Evolutionary conservation across 257 asterid genomes (phyloP).

Genomic region (Eustoma russellianum): DNA sequence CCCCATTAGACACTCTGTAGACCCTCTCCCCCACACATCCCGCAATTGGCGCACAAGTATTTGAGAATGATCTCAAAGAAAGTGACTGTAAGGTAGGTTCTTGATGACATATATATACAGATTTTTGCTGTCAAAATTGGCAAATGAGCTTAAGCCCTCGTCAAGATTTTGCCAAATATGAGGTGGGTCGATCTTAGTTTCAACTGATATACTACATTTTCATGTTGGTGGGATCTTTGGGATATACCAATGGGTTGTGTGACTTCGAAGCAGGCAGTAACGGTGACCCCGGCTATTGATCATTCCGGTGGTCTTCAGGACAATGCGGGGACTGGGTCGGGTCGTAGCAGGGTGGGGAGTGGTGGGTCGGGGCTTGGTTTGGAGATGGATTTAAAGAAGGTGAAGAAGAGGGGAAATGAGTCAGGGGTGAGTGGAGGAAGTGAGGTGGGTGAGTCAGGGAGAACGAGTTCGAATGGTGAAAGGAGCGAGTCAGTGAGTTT

Average conservation of each 20-base stretch:
- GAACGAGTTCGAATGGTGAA: slow-evolving; percentile 62
- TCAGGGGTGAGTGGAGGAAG: slow-evolving; percentile 48
- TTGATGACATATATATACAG: slow-evolving; percentile 7
- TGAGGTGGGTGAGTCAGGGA: slow-evolving; percentile 80
- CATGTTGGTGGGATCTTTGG: slow-evolving; percentile 12
- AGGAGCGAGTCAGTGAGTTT: slow-evolving; percentile 83
- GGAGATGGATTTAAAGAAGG: slow-evolving; percentile 83
- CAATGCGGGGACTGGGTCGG: slow-evolving; percentile 41
- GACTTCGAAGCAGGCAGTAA: slow-evolving; percentile 69
- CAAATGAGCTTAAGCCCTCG: slow-evolving; percentile 28
- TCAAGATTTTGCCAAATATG: slow-evolving; percentile 34
- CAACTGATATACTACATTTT: neutral
- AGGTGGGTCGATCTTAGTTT: slow-evolving; percentile 34
- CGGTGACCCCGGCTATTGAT: slow-evolving; percentile 78
- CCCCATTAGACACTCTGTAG: neutral
- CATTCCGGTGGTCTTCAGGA: slow-evolving; percentile 55
- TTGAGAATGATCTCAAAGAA: slow-evolving; percentile 7
- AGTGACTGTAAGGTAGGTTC: slow-evolving; percentile 11
- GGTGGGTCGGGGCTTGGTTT: slow-evolving; percentile 46
- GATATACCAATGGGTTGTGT: slow-evolving; percentile 69
- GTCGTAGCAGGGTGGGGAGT: slow-evolving; percentile 67
- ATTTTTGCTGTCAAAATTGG: slow-evolving; percentile 2
- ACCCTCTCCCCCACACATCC: slow-evolving; percentile 17
- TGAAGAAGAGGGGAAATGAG: slow-evolving; percentile 62
- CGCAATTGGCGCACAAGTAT: slow-evolving; percentile 48